Evolutionary conservation across 441 rosid species (phyloP).

Genomic region (Omphalea diandra): DNA sequence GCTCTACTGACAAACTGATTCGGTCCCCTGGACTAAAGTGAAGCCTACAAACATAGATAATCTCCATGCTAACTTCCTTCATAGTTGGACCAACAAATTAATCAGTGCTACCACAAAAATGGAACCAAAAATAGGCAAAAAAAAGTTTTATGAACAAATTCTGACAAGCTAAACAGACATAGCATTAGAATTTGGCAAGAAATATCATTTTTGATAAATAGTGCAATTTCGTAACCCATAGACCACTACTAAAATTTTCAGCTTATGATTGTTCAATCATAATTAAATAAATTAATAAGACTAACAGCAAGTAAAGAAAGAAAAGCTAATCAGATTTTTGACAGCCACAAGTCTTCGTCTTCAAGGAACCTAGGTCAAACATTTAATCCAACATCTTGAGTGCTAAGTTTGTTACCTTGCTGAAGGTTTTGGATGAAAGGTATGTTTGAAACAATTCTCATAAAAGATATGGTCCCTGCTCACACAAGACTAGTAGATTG

Average conservation of each 20-base stretch:
- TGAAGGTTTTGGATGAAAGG: neutral
- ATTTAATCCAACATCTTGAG: neutral
- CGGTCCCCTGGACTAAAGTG: constrained; percentile 47
- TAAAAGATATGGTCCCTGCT: neutral
- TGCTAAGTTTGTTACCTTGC: neutral
- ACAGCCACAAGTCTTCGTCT: neutral
- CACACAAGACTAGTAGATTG: neutral
- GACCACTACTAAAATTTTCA: neutral
- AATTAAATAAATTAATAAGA: neutral
- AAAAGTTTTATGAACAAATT: neutral
- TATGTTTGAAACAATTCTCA: constrained; percentile 1
- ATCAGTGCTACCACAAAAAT: constrained; percentile 19
- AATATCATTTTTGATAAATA: neutral
- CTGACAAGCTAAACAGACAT: neutral
- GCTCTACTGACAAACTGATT: constrained; percentile 44
- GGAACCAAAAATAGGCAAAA: constrained; percentile 13
- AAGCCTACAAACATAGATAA: constrained; percentile 53
- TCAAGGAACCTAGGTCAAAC: neutral
- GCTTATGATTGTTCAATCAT: neutral
- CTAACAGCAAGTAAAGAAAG: too few relatives aligned
- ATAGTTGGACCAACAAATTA: constrained; percentile 23
- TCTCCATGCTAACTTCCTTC: constrained; percentile 61
- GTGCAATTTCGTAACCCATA: neutral
- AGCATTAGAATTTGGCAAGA: neutral
- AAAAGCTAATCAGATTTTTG: neutral